Evolutionary conservation across 768 basidiomycete species (phyloP), one percentile per base, ranked within the genome.

Genomic region (Postia placenta): DNA sequence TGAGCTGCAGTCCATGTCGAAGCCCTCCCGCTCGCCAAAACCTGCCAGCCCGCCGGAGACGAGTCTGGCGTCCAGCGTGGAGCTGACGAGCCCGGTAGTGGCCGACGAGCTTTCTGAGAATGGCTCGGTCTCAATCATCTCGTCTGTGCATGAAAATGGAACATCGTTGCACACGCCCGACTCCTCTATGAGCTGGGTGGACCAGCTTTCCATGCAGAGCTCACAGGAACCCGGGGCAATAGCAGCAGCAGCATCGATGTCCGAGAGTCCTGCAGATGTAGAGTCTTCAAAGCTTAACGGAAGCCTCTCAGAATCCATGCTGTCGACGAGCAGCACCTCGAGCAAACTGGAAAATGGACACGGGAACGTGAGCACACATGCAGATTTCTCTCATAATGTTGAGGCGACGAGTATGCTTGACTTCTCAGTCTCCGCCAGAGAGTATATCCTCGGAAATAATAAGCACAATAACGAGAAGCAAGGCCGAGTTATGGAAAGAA

Each of bases 401-500:
- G 11, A 9, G 14, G n/a, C 17, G 11, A 45, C 22, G 26, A 39
- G 19, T 22, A 19, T 35, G 9, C 20, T 45, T 26, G 26, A 46
- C 41, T 6, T 17, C n/a, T 37, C 68, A 69, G 71, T 48, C 45
- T 60, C 19, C 57, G 55, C 43, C 42, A 22, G 58, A 52, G 12
- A 48, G 12, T 36, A 28, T 26, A 27, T 36, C 33, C 25, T 42
- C 15, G 20, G 47, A 47, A n/a, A 45, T 46, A 23, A 45, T 47
- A 15, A 53, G 36, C 48, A 36, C 57, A 11, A 50, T 36, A 11
- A 53, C 69, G 22, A 72, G 77, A 52, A 81, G 78, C n/a, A 92
- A 85, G 62, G 79, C 76, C 1, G 85, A 94, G 58, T 71, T 98
- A 5, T 98, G 95, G 95, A 83, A 83, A 49, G 92, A 96, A 66